These are phyloP conservation scores for Claviceps capensis DNA, from an alignment of 2,329 filamentous ascomycete genomes.

Conservation along the genomic window DNA sequence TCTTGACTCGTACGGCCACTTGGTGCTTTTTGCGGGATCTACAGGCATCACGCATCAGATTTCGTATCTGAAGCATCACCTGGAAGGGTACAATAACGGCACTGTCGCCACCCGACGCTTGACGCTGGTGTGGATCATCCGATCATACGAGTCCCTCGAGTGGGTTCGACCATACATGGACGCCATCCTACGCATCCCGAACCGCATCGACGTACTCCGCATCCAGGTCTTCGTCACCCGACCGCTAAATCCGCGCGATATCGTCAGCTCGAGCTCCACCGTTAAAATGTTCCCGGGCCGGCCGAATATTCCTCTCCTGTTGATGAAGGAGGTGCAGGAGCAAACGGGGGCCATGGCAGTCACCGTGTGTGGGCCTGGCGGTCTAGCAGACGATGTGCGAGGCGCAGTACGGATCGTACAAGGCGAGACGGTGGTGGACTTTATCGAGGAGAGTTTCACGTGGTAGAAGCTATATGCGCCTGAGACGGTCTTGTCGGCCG, in stretches of 20 bases:
- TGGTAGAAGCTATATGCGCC: slow-evolving; percentile 27
- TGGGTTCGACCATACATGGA: slow-evolving; percentile 87
- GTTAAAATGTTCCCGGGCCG: slow-evolving; percentile 89
- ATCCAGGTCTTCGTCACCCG: slow-evolving; percentile 86
- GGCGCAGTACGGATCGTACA: slow-evolving; percentile 51
- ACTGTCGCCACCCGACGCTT: slow-evolving; percentile 71
- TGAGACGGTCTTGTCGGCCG: no score
- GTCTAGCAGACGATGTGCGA: slow-evolving; percentile 62
- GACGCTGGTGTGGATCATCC: slow-evolving; percentile 84
- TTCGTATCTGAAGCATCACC: slow-evolving; percentile 68
- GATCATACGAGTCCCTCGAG: slow-evolving; percentile 76
- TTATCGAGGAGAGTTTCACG: slow-evolving; percentile 65
- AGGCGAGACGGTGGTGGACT: slow-evolving; percentile 53
- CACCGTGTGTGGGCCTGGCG: slow-evolving; percentile 63
- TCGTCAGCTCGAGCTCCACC: slow-evolving; percentile 59
- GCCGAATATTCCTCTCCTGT: slow-evolving; percentile 66
- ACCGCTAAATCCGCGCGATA: slow-evolving; percentile 70
- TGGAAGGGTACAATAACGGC: slow-evolving; percentile 53
- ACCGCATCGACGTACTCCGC: slow-evolving; percentile 67
- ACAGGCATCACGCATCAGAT: slow-evolving; percentile 94
- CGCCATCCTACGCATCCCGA: slow-evolving; percentile 60
- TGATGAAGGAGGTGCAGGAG: slow-evolving; percentile 67
- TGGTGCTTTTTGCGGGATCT: slow-evolving; percentile 79
- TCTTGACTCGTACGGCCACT: slow-evolving; percentile 84
- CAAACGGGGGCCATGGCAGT: slow-evolving; percentile 84